Base-by-base conservation (phyloP, 148 eudicot genomes). In the Chenopodium formosanum region DNA sequence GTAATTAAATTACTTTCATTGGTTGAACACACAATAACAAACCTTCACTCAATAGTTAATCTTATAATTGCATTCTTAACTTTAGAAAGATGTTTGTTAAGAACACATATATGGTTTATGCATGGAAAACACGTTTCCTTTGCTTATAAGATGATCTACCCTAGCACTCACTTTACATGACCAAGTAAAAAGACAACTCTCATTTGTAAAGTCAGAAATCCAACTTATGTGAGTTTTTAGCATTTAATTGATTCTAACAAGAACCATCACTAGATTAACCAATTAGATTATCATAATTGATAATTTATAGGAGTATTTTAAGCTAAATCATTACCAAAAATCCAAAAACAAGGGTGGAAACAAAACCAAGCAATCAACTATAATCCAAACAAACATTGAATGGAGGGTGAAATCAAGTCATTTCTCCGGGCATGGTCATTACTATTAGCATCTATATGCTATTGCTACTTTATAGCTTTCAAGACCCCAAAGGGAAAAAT, bases 351-450 rank as follows among this genome's bases (percentile, higher is more conserved):
- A 53, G 2, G 16, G 20, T 16, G 4, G 4, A 53, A 12, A 2
- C 13, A 0, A 16, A 53, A 13, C 9, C 17, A 53, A 53, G 60
- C 60, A 53, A 53, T 4, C 60, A 53, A 53, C 4, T 53, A 16
- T 16, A 53, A 1, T 16, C 1, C 19, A 53, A 53, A 53, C 11
- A 50, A 14, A 16, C 3, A 53, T 13, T 62, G 4, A 10, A 70
- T 56, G 75, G 88, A 84, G 10, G 82, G 84, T 23, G 90, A 90
- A 79, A 44, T 78, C 1, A 77, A 66, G 56, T 84, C 84, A 81
- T 70, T 83, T 22, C 63, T 85, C 12, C 84, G 72, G 73, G 88
- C 85, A 79, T 91, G 93, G 88, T 1, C 50, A 7, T 76, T 77
- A 32, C 81, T 86, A 3, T 5, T 83, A 7, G 17, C 62, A 25